Conservation (phyloP, 805 yeast genomes). For the Lipomyces starkeyi region DNA sequence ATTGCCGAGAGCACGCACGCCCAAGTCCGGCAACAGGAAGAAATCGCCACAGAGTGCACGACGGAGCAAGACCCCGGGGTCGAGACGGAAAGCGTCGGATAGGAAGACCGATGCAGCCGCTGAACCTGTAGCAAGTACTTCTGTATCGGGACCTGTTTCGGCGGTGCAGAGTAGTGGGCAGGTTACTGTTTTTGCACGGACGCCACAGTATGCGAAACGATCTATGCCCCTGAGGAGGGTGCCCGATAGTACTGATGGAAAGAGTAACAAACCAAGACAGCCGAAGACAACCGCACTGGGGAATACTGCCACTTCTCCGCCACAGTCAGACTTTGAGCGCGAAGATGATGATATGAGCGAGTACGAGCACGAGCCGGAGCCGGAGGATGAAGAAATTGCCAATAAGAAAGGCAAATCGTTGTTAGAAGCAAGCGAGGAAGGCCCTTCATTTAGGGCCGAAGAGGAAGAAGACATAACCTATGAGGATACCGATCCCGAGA, state of each 20-base stretch:
- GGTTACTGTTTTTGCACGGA: background rate
- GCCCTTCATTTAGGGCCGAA: background rate
- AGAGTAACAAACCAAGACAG: background rate
- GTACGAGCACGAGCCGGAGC: background rate
- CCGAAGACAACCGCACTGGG: background rate
- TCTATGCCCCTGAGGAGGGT: background rate
- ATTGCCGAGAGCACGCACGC: constrained; percentile 11
- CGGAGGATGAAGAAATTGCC: background rate
- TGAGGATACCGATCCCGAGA: background rate
- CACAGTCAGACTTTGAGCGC: background rate
- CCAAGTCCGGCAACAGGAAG: constrained; percentile 10
- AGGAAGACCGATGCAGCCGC: background rate
- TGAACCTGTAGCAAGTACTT: background rate
- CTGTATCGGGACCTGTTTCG: background rate
- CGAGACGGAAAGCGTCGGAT: background rate
- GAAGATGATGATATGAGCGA: background rate
- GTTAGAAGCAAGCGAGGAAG: background rate
- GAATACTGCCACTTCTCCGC: background rate
- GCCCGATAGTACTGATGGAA: background rate
- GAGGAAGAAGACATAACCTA: background rate
- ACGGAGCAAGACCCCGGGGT: background rate
- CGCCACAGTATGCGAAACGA: constrained; percentile 1
- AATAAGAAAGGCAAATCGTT: background rate
- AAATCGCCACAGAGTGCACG: constrained; percentile 11
- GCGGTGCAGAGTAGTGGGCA: background rate